Conservation (phyloP, 2,329 filamentous ascomycete genomes). For the Endoconidiophora laricicola region DNA sequence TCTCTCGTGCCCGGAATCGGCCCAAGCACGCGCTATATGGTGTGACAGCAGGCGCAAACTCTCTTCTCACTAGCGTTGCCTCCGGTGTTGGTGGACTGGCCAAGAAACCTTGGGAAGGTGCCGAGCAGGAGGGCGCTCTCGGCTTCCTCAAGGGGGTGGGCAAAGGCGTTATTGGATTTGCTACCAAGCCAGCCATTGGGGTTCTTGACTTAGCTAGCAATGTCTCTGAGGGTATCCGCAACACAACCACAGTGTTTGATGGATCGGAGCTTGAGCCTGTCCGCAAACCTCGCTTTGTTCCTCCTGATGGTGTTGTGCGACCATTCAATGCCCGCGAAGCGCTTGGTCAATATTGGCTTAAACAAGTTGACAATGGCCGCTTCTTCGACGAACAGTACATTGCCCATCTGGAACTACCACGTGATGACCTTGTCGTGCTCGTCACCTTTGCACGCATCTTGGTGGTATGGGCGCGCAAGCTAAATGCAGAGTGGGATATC, state of each 20-base stretch:
- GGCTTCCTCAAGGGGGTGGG: constrained; percentile 97
- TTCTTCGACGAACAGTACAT: constrained; percentile 98
- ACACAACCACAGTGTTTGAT: constrained; percentile 97
- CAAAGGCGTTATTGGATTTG: constrained; percentile 84
- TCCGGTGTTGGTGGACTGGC: constrained; percentile 88
- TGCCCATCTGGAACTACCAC: constrained; percentile 80
- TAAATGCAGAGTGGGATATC: constrained; percentile 90
- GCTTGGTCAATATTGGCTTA: constrained; percentile 94
- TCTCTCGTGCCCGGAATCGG: constrained; percentile 79
- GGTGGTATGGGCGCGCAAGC: constrained; percentile 69
- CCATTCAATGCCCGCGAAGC: constrained; percentile 92
- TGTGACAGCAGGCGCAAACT: constrained; percentile 87
- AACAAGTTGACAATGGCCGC: constrained; percentile 91
- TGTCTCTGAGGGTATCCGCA: constrained; percentile 90
- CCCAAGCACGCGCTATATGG: constrained; percentile 96
- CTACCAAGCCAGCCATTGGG: constrained; percentile 91
- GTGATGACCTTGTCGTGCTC: constrained; percentile 78
- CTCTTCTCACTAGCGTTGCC: constrained; percentile 79
- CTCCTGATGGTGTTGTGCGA: constrained; percentile 79
- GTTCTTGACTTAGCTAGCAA: constrained; percentile 95
- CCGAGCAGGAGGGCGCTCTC: constrained; percentile 82
- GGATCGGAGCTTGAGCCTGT: constrained; percentile 86
- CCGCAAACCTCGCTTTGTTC: constrained; percentile 82
- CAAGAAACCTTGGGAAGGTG: constrained; percentile 84
- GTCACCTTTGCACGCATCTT: constrained; percentile 78